Base-by-base conservation (phyloP, 169 alveolate genomes). In the Eimeria tenella region DNA sequence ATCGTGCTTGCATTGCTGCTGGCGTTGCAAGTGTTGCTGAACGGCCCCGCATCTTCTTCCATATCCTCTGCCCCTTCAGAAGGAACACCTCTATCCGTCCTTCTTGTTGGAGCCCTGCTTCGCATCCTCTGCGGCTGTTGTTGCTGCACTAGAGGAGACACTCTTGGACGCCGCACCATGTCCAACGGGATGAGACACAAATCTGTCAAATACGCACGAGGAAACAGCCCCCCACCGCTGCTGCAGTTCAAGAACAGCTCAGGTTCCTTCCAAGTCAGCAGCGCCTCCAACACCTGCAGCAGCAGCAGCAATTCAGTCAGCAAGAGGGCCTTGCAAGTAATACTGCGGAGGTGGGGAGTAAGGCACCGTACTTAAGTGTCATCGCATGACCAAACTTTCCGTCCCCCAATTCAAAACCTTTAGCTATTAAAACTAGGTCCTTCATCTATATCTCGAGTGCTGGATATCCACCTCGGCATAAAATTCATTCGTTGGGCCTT, bases 401-500 rank as follows among this genome's bases (percentile, higher is more conserved):
- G 42, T 31, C 42, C 42, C 42, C 42, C 42, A 31, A 31, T 31
- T 31, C 42, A 31, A 31, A 31, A 31, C 42, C 42, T 2, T 31
- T 31, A 31, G 42, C 42, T 2, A 0, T 31, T 31, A 31, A 31
- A 31, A 31, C 42, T n/a, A n/a, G n/a, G n/a, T n/a, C n/a, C n/a
- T n/a, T n/a, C n/a, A n/a, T n/a, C n/a, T n/a, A n/a, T n/a, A n/a
- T n/a, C n/a, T n/a, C n/a, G 42, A 31, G 42, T 31, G 42, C 42
- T 42, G n/a, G 17, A 58, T 62, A 42, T 5, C 19, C 81, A 94
- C 96, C 87, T 86, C 93, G 3, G 96, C 94, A 55, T 94, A 94
- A 58, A 94, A 94, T 86, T 94, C 96, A 50, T 81, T 73, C 53
- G 96, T 94, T 5, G 96, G 96, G 23, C 96, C 96, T 11, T 81